Conservation (phyloP, 208 protist genomes). For the Blastocrithidia nonstop region DNA sequence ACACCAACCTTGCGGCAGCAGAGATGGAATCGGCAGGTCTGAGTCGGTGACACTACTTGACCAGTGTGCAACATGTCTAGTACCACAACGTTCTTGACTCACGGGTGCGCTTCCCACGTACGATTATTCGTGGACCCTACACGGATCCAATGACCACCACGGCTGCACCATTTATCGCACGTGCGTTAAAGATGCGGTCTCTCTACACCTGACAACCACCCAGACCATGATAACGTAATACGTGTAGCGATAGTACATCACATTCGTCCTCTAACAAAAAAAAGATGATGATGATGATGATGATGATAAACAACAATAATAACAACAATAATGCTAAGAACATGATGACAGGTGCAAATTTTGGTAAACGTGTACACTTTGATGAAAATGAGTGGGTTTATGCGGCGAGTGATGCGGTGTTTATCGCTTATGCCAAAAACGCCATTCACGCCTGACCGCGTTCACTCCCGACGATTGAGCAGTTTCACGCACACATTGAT, state of each 20-base stretch:
- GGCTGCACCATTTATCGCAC: constrained; percentile 32
- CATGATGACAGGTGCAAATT: constrained; percentile 72
- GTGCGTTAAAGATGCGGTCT: constrained; percentile 51
- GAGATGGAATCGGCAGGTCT: constrained; percentile 18
- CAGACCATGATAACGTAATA: constrained; percentile 45
- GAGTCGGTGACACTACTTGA: constrained; percentile 67
- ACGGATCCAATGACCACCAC: constrained; percentile 14
- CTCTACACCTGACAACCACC: constrained; percentile 72
- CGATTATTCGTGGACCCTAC: constrained; percentile 56
- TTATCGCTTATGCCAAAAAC: constrained; percentile 62
- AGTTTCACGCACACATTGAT: constrained; percentile 55
- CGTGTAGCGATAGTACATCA: no score
- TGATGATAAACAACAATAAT: no score
- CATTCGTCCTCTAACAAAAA: no score
- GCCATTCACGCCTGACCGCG: constrained; percentile 69
- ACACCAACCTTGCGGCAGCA: neutral
- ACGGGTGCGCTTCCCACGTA: constrained; percentile 82
- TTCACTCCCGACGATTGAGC: constrained; percentile 61
- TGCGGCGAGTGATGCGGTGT: constrained; percentile 73
- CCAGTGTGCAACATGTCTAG: constrained; percentile 68
- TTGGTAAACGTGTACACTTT: constrained; percentile 72
- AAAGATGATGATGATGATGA: no score
- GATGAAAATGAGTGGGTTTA: constrained; percentile 85
- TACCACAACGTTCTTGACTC: constrained; percentile 68
- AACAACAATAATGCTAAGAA: constrained; percentile 7